Conservation (phyloP, 1,284 basidiomycete species). For the Paramarasmius palmivorus region DNA sequence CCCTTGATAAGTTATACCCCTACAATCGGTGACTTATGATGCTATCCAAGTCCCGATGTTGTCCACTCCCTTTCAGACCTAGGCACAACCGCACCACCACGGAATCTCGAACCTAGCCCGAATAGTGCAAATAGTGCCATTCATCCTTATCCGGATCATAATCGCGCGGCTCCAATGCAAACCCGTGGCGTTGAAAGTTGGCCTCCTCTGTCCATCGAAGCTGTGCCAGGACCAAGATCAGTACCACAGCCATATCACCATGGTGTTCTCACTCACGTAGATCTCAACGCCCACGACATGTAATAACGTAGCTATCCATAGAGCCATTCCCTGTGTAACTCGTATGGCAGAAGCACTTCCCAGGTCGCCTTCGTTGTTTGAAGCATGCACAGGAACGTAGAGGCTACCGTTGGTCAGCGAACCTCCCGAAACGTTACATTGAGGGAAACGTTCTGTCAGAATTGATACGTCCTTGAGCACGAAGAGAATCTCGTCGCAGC, state of each 20-base stretch:
- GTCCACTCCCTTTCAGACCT: too few species aligned
- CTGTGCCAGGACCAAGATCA: constrained; percentile 5
- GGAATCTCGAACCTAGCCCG: too few species aligned
- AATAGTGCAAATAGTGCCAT: background rate
- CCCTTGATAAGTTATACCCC: too few species aligned
- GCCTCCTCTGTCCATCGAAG: constrained; percentile 20
- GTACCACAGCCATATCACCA: background rate
- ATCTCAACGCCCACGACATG: constrained; percentile 25
- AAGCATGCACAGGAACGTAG: constrained; percentile 23
- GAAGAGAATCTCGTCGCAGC: constrained; percentile 26
- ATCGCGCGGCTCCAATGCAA: constrained; percentile 19
- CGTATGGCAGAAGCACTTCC: constrained; percentile 19
- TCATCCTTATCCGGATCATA: constrained; percentile 2
- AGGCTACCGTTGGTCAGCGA: constrained; percentile 13
- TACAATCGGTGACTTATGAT: too few species aligned
- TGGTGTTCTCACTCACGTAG: constrained; percentile 20
- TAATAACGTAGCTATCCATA: constrained; percentile 26
- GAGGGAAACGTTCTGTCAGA: constrained; percentile 17
- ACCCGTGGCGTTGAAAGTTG: constrained; percentile 22
- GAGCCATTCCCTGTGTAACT: constrained; percentile 22
- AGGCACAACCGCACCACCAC: too few species aligned
- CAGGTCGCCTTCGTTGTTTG: constrained; percentile 14
- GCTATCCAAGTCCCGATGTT: too few species aligned
- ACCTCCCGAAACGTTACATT: constrained; percentile 17
- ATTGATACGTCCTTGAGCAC: constrained; percentile 15